A percentile compares a stretch with the other conserved stretches of the same genome.
Conservation (phyloP, 2,329 filamentous ascomycete genomes). For the Decorospora gaudefroyi region DNA sequence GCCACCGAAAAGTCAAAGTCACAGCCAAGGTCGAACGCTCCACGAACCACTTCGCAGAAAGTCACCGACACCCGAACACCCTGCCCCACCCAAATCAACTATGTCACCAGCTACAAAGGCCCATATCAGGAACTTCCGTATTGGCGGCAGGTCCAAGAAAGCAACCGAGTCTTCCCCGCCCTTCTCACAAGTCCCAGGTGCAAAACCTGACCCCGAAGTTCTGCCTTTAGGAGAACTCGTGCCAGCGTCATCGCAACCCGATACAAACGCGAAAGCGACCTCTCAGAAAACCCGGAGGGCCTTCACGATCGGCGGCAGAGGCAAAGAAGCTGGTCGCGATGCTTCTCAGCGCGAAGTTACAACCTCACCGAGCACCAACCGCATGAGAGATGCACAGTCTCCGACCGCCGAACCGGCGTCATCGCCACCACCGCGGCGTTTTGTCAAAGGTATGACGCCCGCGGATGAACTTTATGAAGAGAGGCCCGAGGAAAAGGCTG, state of each 20-base stretch:
- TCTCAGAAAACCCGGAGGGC: slow-evolving; percentile 23
- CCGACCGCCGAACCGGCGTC: slow-evolving; percentile 15
- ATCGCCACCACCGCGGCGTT: slow-evolving; percentile 7
- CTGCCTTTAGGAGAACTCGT: slow-evolving; percentile 2
- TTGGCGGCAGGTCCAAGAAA: slow-evolving; percentile 34
- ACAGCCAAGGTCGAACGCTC: slow-evolving; percentile 2
- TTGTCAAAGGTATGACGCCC: slow-evolving; percentile 15
- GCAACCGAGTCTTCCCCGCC: slow-evolving; percentile 1
- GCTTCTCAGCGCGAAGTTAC: slow-evolving; percentile 6
- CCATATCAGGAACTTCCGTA: slow-evolving; percentile 34
- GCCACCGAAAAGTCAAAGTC: slow-evolving; percentile 26
- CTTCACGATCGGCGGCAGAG: slow-evolving; percentile 45
- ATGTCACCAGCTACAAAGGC: slow-evolving; percentile 14
- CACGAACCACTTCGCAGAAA: slow-evolving; percentile 1
- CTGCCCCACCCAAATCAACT: slow-evolving; percentile 3
- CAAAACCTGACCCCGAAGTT: neutral
- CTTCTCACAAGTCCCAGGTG: neutral
- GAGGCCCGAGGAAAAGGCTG: slow-evolving; percentile 58
- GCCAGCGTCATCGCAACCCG: slow-evolving; percentile 7
- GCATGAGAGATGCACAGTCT: slow-evolving; percentile 9
- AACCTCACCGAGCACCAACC: slow-evolving; percentile 9
- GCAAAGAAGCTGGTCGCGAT: slow-evolving; percentile 15
- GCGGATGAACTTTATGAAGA: slow-evolving; percentile 33
- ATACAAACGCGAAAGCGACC: slow-evolving; percentile 5
- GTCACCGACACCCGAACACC: slow-evolving; percentile 10